Evolutionary conservation across 208 protist genomes (phyloP).

Genomic region (Zelonia costaricensis): DNA sequence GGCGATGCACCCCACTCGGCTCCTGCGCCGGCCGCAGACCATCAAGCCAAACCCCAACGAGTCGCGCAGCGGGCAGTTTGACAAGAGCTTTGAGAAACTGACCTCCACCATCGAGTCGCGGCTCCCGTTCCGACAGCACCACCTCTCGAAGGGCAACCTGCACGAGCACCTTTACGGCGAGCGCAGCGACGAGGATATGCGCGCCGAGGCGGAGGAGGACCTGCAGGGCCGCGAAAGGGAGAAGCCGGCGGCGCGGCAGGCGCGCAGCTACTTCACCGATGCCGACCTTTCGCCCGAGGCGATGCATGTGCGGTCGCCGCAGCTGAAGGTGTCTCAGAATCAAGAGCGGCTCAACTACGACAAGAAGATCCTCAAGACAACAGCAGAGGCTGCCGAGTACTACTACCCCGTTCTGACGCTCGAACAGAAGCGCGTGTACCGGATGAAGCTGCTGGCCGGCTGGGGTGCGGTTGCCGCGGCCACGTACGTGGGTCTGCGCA

Average conservation of each 20-base stretch:
- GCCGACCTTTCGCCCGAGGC: slow-evolving; percentile 61
- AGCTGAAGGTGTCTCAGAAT: slow-evolving; percentile 71
- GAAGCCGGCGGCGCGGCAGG: slow-evolving; percentile 60
- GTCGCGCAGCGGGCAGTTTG: slow-evolving; percentile 66
- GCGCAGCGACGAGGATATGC: slow-evolving; percentile 47
- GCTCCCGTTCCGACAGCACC: slow-evolving; percentile 61
- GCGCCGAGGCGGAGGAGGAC: slow-evolving; percentile 61
- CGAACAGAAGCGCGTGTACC: slow-evolving; percentile 29
- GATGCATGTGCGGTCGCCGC: slow-evolving; percentile 57
- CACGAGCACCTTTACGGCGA: slow-evolving; percentile 75
- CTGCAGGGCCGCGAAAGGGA: slow-evolving; percentile 57
- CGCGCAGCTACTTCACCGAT: slow-evolving; percentile 69
- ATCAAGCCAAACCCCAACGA: slow-evolving; percentile 81
- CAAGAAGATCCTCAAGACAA: slow-evolving; percentile 69
- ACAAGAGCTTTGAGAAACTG: slow-evolving; percentile 84
- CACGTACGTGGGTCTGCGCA: slow-evolving; percentile 8
- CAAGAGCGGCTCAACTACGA: slow-evolving; percentile 55
- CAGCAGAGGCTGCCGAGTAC: slow-evolving; percentile 58
- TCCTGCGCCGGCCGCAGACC: slow-evolving; percentile 54
- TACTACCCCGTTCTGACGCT: slow-evolving; percentile 57
- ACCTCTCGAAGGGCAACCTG: slow-evolving; percentile 53
- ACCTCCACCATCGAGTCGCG: slow-evolving; percentile 59
- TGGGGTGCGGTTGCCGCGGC: slow-evolving; percentile 15
- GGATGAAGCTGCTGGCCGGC: slow-evolving; percentile 22
- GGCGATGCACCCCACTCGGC: slow-evolving; percentile 22